These are phyloP conservation scores for Microdochium trichocladiopsis DNA, from an alignment of 2,329 filamentous ascomycete genomes.

Conservation along the genomic window DNA sequence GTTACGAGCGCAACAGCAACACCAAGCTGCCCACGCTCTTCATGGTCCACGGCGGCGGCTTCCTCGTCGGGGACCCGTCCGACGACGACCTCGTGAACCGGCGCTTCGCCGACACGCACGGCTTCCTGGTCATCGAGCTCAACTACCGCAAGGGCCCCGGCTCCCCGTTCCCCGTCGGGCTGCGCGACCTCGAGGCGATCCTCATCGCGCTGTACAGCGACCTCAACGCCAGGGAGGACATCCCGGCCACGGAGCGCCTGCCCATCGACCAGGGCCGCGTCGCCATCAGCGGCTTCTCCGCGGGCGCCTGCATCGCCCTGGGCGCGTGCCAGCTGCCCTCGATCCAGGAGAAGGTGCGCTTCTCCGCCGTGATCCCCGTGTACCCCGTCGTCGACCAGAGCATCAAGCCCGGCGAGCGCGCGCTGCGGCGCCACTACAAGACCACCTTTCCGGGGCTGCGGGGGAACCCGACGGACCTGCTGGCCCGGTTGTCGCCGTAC, in stretches of 20 bases:
- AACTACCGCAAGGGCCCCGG: slow-evolving; percentile 34
- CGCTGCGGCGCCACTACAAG: slow-evolving; percentile 26
- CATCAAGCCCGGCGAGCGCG: slow-evolving; percentile 18
- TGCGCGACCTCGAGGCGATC: slow-evolving; percentile 31
- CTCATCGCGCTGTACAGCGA: slow-evolving; percentile 29
- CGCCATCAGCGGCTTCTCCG: slow-evolving; percentile 34
- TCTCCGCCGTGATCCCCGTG: slow-evolving; percentile 19
- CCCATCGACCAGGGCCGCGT: slow-evolving; percentile 31
- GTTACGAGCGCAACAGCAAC: slow-evolving; percentile 16
- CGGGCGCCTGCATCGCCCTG: slow-evolving; percentile 34
- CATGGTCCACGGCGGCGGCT: slow-evolving; percentile 37
- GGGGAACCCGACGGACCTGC: slow-evolving; percentile 13
- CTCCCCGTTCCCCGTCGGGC: slow-evolving; percentile 28
- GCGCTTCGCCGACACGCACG: slow-evolving; percentile 26
- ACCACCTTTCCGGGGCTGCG: slow-evolving; percentile 18
- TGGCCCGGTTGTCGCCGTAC: slow-evolving; percentile 16
- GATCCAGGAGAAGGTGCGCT: slow-evolving; percentile 23
- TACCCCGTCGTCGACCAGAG: slow-evolving; percentile 36
- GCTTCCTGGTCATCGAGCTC: slow-evolving; percentile 33
- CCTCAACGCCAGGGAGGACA: not conserved
- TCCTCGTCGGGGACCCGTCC: slow-evolving; percentile 25
- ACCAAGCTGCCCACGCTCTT: slow-evolving; percentile 28
- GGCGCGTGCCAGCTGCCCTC: slow-evolving; percentile 26
- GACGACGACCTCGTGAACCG: slow-evolving; percentile 31
- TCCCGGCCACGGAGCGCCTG: slow-evolving; percentile 15